Evolutionary conservation across 2,329 filamentous ascomycete species (phyloP).

Genomic region (Aspergillus sp.): DNA sequence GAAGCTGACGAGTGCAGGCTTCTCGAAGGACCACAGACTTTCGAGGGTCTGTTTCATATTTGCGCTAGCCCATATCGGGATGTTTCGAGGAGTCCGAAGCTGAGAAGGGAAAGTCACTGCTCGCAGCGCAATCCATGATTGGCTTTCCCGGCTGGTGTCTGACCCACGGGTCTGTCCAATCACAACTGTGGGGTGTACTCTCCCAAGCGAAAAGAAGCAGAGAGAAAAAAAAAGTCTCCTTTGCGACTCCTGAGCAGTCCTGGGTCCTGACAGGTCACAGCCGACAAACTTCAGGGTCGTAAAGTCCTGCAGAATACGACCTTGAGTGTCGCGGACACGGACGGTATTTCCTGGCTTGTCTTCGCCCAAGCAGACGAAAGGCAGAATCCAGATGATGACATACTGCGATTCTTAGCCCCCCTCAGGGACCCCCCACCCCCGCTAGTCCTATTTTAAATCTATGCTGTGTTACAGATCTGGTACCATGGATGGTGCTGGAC

Average conservation of each 20-base stretch:
- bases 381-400: neutral
- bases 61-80: slow-evolving; percentile 16
- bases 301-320: neutral
- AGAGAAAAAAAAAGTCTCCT: neutral
- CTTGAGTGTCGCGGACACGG: neutral
- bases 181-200: neutral
- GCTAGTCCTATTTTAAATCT: slow-evolving; percentile 18
- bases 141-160: neutral
- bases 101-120: slow-evolving; percentile 4
- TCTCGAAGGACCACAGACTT: slow-evolving; percentile 26
- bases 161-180: neutral
- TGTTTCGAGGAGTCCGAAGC: neutral
- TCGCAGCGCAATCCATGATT: slow-evolving; percentile 1
- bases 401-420: neutral
- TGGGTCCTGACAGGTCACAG: slow-evolving; percentile 1
- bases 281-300: neutral
- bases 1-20: slow-evolving; percentile 29
- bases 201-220: neutral
- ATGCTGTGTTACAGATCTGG: slow-evolving; percentile 22
- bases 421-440: slow-evolving; percentile 11
- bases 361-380: neutral
- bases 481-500: slow-evolving; percentile 22
- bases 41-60: slow-evolving; percentile 23
- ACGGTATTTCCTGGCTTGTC: neutral
- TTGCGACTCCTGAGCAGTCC: neutral